Percentiles rank a stretch among this genome's conserved stretches.
phyloP scores from a whole-genome alignment of 257 asterid species.

The Solanum piurae region DNA sequence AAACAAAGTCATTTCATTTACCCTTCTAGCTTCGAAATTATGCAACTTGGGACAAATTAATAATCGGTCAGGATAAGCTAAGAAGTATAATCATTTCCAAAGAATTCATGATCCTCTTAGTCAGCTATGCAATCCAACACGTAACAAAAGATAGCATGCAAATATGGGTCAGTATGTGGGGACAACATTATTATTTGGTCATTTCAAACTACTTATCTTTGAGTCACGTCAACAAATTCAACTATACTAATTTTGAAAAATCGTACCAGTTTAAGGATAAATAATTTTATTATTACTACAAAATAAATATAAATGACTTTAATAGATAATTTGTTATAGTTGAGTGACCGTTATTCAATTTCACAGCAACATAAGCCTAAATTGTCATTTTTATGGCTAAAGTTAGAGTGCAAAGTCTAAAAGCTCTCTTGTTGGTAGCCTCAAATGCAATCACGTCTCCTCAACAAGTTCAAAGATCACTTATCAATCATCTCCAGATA shows the following conservation, averaged over 20 bases:
- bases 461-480: constrained; percentile 1
- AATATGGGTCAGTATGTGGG: neutral
- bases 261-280: neutral
- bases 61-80: too few species aligned
- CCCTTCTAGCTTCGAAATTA: too few species aligned
- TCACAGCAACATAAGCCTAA: neutral
- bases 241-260: too few species aligned
- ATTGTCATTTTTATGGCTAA: neutral
- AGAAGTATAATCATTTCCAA: too few species aligned
- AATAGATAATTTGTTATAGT: neutral
- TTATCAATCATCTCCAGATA: neutral
- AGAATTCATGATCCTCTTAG: neutral
- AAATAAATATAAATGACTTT: neutral
- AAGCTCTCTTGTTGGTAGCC: neutral
- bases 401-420: neutral
- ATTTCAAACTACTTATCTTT: too few species aligned
- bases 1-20: too few species aligned
- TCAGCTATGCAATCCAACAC: neutral
- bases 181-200: neutral
- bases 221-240: neutral
- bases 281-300: too few species aligned
- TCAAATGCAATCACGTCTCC: neutral
- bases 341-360: neutral
- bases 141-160: neutral
- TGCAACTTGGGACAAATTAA: too few species aligned